A percentile compares a stretch with the other conserved stretches of the same genome.
Conservation (phyloP, 257 asterid genomes). For the Thymus mandschuricus region DNA sequence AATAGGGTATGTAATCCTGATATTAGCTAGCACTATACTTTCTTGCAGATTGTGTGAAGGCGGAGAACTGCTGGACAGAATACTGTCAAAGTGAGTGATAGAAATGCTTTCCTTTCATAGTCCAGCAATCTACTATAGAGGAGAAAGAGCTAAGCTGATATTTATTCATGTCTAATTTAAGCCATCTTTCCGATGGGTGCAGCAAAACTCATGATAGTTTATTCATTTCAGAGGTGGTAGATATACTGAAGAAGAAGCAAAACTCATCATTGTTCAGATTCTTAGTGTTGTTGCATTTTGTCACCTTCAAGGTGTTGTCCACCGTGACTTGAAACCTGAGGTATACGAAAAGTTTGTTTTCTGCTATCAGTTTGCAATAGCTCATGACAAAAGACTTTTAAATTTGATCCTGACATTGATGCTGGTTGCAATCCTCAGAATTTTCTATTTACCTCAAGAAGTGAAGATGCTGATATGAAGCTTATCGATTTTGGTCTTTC, state of each 20-base stretch:
- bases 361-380: conserved; percentile 2
- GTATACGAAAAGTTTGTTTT: conserved; percentile 40
- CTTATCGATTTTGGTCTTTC: conserved; percentile 98
- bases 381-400: conserved; percentile 23
- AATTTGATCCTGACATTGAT: conserved; percentile 27
- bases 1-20: no score
- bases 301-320: conserved; percentile 98
- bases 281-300: conserved; percentile 93
- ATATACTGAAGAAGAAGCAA: conserved; percentile 93
- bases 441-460: conserved; percentile 80
- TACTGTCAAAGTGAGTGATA: conserved; percentile 72
- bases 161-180: conserved; percentile 7
- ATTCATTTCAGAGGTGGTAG: conserved; percentile 84
- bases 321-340: conserved; percentile 99
- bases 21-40: not conserved
- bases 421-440: conserved; percentile 56
- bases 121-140: conserved; percentile 10
- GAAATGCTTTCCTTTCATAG: conserved; percentile 4
- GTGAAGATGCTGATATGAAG: conserved; percentile 94
- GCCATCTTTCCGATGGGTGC: conserved; percentile 34
- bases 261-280: conserved; percentile 82
- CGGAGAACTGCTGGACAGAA: conserved; percentile 92
- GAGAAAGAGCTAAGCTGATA: conserved; percentile 6
- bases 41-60: conserved; percentile 91
- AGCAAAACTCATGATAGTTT: conserved; percentile 34